Conservation (phyloP, 768 basidiomycete genomes). For the Tricholoma sp. region DNA sequence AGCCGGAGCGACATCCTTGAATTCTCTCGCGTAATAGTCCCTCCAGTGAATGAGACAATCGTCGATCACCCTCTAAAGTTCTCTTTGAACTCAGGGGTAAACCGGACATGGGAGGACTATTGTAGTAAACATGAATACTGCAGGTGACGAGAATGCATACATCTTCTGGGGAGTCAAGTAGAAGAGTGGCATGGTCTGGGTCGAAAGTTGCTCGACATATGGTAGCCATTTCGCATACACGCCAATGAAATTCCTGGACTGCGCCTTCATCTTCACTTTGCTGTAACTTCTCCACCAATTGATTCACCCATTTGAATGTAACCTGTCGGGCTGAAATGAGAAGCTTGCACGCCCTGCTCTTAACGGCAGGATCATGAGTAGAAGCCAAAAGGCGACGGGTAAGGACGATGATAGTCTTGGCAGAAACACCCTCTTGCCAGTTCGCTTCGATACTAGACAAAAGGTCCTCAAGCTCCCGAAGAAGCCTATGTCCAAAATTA, state of each 20-base stretch:
- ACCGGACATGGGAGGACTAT: conserved; percentile 16
- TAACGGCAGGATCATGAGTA: conserved; percentile 5
- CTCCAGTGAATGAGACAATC: conserved; percentile 26
- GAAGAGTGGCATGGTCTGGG: conserved; percentile 20
- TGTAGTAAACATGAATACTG: conserved; percentile 25
- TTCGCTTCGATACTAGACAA: conserved; percentile 31
- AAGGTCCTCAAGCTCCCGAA: conserved; percentile 31
- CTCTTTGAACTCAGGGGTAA: conserved; percentile 8
- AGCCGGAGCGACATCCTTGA: conserved; percentile 11
- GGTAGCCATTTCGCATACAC: conserved; percentile 30
- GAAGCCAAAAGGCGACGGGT: conserved; percentile 31
- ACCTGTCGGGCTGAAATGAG: conserved; percentile 26
- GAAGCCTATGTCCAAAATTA: conserved; percentile 29
- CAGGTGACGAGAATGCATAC: conserved; percentile 26
- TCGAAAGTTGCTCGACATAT: conserved; percentile 37
- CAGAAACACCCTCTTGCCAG: conserved; percentile 31
- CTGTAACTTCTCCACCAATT: conserved; percentile 23
- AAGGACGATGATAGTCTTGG: conserved; percentile 29
- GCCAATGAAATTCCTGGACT: conserved; percentile 14
- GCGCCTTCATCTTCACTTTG: conserved; percentile 8
- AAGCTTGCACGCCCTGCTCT: conserved; percentile 16
- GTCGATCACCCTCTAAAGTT: conserved; percentile 27
- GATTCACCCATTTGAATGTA: conserved; percentile 29
- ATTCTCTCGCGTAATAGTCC: conserved; percentile 10
- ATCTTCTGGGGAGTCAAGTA: conserved; percentile 20